phyloP scores from a whole-genome alignment of 768 basidiomycete species.

The Amyloporia xantha region DNA sequence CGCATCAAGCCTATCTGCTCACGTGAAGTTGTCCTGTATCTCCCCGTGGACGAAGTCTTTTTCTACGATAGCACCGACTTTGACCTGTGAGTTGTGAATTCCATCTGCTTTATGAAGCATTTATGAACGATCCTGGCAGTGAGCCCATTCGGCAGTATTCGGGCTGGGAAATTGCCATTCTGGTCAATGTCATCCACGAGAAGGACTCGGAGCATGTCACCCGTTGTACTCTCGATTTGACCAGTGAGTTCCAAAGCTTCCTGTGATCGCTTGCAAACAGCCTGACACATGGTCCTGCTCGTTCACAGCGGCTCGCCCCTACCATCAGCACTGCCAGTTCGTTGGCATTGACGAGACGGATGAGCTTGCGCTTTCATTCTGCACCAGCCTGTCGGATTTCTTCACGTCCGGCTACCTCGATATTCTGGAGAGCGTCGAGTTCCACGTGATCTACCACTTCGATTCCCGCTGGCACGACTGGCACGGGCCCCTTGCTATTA shows the following conservation, averaged over 20 bases:
- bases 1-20: conserved; percentile 21
- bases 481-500: background rate
- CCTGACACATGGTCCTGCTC: background rate
- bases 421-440: conserved; percentile 19
- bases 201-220: conserved; percentile 16
- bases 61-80: conserved; percentile 16
- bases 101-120: too few species aligned
- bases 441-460: conserved; percentile 19
- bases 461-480: conserved; percentile 2
- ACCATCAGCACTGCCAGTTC: conserved; percentile 7
- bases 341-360: conserved; percentile 12
- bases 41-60: conserved; percentile 18
- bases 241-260: conserved; percentile 13
- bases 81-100: conserved; percentile 7
- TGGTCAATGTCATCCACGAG: conserved; percentile 20
- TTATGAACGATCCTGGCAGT: background rate
- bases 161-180: conserved; percentile 20
- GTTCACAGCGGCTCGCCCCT: conserved; percentile 10
- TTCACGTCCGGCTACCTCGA: conserved; percentile 21
- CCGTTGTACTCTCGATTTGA: conserved; percentile 19
- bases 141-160: conserved; percentile 4
- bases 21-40: conserved; percentile 21
- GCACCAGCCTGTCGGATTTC: conserved; percentile 15
- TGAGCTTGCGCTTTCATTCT: conserved; percentile 13
- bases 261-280: background rate